Evolutionary conservation across 768 basidiomycete genomes (phyloP).

Genomic region (Candolleomyces efflorescens): DNA sequence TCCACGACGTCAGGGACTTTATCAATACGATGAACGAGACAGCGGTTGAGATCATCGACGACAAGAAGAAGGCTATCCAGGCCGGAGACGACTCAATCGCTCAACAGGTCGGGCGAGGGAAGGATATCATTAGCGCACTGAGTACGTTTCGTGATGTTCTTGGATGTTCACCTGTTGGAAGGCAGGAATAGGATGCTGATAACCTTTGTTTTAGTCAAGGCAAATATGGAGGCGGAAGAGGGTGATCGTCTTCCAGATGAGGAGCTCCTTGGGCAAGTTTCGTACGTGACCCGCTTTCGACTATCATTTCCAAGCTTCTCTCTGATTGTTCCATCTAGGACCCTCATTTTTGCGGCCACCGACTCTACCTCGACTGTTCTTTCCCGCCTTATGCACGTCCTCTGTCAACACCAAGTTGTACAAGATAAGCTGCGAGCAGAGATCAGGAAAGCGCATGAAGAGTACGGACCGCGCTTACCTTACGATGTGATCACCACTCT

Average conservation of each 20-base stretch:
- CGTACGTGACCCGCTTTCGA: slow-evolving; percentile 3
- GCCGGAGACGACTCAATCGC: slow-evolving; percentile 29
- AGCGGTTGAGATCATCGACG: slow-evolving; percentile 29
- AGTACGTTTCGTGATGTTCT: slow-evolving; percentile 28
- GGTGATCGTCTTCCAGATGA: slow-evolving; percentile 28
- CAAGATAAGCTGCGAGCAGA: slow-evolving; percentile 36
- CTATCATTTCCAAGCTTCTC: not conserved
- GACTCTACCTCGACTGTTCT: slow-evolving; percentile 40
- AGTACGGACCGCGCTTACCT: slow-evolving; percentile 17
- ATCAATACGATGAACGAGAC: slow-evolving; percentile 32
- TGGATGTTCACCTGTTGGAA: too few species aligned
- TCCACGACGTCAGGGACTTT: slow-evolving; percentile 26
- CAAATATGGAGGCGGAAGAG: slow-evolving; percentile 29
- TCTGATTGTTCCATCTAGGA: slow-evolving; percentile 16
- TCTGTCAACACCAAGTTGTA: slow-evolving; percentile 29
- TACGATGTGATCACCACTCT: slow-evolving; percentile 27
- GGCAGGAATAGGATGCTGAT: not conserved
- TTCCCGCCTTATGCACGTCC: slow-evolving; percentile 26
- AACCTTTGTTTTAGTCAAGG: slow-evolving; percentile 27
- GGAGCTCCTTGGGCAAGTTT: slow-evolving; percentile 36
- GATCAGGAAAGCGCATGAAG: slow-evolving; percentile 25
- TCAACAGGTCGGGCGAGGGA: slow-evolving; percentile 30
- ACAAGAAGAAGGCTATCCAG: slow-evolving; percentile 32
- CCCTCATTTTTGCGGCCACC: slow-evolving; percentile 35
- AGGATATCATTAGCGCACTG: slow-evolving; percentile 45